Evolutionary conservation across 148 eudicot genomes (phyloP).

Genomic region (Fallopia convolvulus): DNA sequence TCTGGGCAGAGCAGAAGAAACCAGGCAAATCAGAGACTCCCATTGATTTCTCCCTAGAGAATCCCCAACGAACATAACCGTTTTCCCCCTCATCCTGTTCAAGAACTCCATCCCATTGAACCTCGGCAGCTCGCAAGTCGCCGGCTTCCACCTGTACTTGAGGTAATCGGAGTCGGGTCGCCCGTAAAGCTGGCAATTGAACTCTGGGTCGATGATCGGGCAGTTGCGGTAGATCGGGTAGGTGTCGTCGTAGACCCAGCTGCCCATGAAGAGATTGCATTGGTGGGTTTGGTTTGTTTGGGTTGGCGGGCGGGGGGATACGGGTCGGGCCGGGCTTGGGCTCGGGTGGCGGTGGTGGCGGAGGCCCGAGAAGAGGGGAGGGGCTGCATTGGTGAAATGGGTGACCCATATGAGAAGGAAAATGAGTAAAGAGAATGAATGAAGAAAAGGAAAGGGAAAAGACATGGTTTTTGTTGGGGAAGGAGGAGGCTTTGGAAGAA

Average conservation of each 20-base stretch:
- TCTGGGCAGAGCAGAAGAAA: conserved; percentile 39
- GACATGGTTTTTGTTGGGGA: background rate
- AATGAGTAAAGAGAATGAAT: background rate
- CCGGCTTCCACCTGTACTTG: conserved; percentile 79
- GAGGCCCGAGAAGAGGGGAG: background rate
- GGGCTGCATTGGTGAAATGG: conserved; percentile 8
- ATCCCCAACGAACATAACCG: conserved; percentile 90
- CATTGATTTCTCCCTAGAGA: conserved; percentile 91
- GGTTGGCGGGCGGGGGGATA: background rate
- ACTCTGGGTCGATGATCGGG: conserved; percentile 62
- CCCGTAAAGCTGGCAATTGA: conserved; percentile 72
- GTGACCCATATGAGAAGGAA: background rate
- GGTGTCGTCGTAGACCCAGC: conserved; percentile 62
- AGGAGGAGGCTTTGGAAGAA: background rate
- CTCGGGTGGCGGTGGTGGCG: background rate
- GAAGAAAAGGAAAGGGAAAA: background rate
- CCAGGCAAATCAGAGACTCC: conserved; percentile 89
- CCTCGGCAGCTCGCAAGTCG: conserved; percentile 42
- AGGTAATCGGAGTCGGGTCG: conserved; percentile 86
- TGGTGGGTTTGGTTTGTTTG: conserved; percentile 31
- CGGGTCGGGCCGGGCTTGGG: background rate
- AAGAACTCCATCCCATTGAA: conserved; percentile 66
- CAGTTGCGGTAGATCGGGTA: conserved; percentile 67
- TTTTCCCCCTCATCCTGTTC: conserved; percentile 57
- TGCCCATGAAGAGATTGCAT: conserved; percentile 64